Evolutionary conservation across 1,284 basidiomycete genomes (phyloP).

Genomic region (Cutaneotrichosporon cutaneum): DNA sequence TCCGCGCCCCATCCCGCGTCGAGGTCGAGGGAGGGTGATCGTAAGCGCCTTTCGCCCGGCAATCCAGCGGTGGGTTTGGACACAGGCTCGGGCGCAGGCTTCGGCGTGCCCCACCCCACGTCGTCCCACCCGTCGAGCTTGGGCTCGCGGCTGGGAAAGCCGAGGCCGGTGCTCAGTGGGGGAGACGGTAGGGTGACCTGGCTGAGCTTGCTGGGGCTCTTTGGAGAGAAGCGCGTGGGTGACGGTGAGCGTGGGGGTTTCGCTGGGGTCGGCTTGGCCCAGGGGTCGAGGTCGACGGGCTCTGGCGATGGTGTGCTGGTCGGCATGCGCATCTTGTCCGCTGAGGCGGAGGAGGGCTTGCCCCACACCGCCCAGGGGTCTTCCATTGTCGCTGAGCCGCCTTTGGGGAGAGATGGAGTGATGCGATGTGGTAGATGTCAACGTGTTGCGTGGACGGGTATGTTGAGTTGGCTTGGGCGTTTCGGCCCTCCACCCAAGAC

Average conservation of each 20-base stretch:
- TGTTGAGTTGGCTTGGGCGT: not conserved
- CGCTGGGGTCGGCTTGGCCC: slow-evolving; percentile 17
- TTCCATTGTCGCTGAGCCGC: slow-evolving; percentile 17
- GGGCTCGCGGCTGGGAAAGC: not conserved
- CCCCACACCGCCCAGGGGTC: slow-evolving; percentile 28
- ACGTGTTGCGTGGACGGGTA: not conserved
- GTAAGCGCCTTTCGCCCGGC: not conserved
- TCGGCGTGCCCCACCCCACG: slow-evolving; percentile 7
- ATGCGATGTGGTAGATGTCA: not conserved
- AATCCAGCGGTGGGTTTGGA: not conserved
- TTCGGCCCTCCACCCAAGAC: not conserved
- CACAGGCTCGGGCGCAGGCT: not conserved
- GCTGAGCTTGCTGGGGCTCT: slow-evolving; percentile 4
- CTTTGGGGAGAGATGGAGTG: not conserved
- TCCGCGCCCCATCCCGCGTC: slow-evolving; percentile 8
- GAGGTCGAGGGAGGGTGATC: not conserved
- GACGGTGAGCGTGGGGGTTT: not conserved
- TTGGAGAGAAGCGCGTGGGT: not conserved
- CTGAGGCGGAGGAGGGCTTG: slow-evolving; percentile 1
- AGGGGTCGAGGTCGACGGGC: slow-evolving; percentile 21
- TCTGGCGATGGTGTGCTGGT: slow-evolving; percentile 16
- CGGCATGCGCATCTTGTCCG: slow-evolving; percentile 3
- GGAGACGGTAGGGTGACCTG: not conserved
- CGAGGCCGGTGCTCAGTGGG: not conserved
- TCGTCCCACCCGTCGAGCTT: slow-evolving; percentile 8